A percentile compares a stretch with the other conserved stretches of the same genome.
phyloP scores from a whole-genome alignment of 2,329 filamentous ascomycete species.

The Dactylellina leptospora region DNA sequence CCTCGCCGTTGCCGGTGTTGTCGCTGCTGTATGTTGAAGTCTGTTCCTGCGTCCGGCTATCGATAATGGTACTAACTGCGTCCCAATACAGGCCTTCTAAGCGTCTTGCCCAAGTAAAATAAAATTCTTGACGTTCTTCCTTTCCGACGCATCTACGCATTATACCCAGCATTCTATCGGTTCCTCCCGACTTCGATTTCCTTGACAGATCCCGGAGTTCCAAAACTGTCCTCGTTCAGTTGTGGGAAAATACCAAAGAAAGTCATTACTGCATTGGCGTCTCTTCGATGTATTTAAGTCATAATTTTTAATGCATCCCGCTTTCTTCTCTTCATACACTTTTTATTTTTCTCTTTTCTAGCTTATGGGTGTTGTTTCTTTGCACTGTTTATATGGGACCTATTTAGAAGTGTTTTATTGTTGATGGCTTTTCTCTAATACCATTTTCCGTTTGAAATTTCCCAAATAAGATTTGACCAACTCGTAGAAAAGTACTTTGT shows the following conservation, averaged over 20 bases:
- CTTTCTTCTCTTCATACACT: constrained; percentile 11
- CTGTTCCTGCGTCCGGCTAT: constrained; percentile 53
- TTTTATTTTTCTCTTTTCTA: constrained; percentile 10
- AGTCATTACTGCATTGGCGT: constrained; percentile 49
- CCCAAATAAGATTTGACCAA: neutral
- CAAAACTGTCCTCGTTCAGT: constrained; percentile 26
- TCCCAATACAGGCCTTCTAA: constrained; percentile 39
- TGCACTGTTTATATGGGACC: constrained; percentile 48
- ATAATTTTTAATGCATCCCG: constrained; percentile 53
- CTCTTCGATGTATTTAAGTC: constrained; percentile 53
- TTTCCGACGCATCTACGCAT: constrained; percentile 49
- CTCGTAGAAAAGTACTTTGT: constrained; percentile 1
- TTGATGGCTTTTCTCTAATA: constrained; percentile 51
- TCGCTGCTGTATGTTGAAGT: constrained; percentile 55
- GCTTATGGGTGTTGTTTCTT: constrained; percentile 41
- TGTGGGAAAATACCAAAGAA: constrained; percentile 47
- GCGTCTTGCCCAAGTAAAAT: constrained; percentile 26
- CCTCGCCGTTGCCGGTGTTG: constrained; percentile 56
- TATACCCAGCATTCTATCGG: constrained; percentile 53
- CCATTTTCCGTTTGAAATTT: constrained; percentile 37
- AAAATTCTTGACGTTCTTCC: constrained; percentile 43
- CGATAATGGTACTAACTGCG: constrained; percentile 55
- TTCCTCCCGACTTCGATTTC: constrained; percentile 40
- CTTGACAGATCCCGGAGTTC: constrained; percentile 13
- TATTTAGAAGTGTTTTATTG: constrained; percentile 49